Evolutionary conservation across 306 rosid genomes (phyloP), one percentile per base, ranked within the genome.

Genomic region (Senna siamea): DNA sequence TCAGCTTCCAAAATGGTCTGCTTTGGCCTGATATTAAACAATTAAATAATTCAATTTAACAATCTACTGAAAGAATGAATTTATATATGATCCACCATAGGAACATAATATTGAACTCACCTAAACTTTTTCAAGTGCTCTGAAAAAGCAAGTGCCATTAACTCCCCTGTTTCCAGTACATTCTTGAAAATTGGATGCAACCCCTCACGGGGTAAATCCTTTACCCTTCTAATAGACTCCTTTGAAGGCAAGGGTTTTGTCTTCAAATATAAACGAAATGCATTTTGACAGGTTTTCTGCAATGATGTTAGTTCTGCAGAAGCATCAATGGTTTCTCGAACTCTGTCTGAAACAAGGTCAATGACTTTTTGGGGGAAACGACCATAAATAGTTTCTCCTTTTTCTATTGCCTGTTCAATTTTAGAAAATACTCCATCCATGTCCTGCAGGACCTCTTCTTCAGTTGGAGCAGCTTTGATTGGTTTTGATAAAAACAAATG

Each of bases 81-180:
- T 9, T 5, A 56, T n/a, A 50, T 55, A 58, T 57, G 73, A 1
- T 11, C 52, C 71, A 53, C 47, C 14, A 30, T 2, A 57, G 46
- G 51, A 76, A 55, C 18, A 48, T 54, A 73, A 55, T 30, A 20
- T 62, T 54, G 26, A 66, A 69, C 88, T 67, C 58, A 93, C 97
- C 97, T 94, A 82, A 89, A 94, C 65, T 78, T 84, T 81, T 94
- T 94, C 82, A 94, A 84, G 62, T 89, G 91, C 83, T 94, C 98
- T n/a, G 98, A 89, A 82, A 94, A 94, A 52, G 98, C 98, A 84
- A 94, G 80, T 22, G 98, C 98, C 85, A 78, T 88, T 73, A 91
- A 84, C 70, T 94, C 97, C 79, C 98, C 97, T 1, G 89, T 90
- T 79, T 86, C 91, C 78, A 91, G 80, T 76, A 79, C 76, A 75